Evolutionary conservation across 306 rosid genomes (phyloP).

Genomic region (Carpinus viminea): DNA sequence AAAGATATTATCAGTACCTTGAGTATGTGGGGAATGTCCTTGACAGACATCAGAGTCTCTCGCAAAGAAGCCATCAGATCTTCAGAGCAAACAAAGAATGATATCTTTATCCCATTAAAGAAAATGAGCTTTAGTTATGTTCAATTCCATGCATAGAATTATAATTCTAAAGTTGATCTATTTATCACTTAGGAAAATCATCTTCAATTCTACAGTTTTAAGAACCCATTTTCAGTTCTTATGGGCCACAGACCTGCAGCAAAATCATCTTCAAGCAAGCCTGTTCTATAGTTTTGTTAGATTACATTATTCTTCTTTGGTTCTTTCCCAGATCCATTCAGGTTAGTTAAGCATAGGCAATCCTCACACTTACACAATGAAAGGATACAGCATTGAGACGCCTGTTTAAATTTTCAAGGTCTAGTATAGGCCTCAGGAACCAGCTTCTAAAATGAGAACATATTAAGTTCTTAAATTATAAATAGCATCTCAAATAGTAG

Average conservation of each 20-base stretch:
- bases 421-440: constrained; percentile 95
- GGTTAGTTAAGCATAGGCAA: constrained; percentile 4
- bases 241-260: neutral
- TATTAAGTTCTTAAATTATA: neutral
- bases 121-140: constrained; percentile 28
- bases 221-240: neutral
- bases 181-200: neutral
- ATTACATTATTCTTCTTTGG: constrained; percentile 12
- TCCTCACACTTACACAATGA: constrained; percentile 20
- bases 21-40: constrained; percentile 84
- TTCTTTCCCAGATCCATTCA: neutral
- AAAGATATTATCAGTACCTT: constrained; percentile 49
- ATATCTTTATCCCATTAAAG: constrained; percentile 70
- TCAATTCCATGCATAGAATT: neutral
- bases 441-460: constrained; percentile 57
- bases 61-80: constrained; percentile 74
- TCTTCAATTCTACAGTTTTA: neutral
- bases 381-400: constrained; percentile 92
- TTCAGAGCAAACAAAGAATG: constrained; percentile 80
- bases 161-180: neutral
- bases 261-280: constrained; percentile 14
- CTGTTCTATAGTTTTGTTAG: neutral
- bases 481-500: constrained; percentile 6
- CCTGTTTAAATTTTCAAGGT: constrained; percentile 74
- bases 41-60: constrained; percentile 81